phyloP scores from a whole-genome alignment of 371 early-diverging fungal species.

The Aphelidium insulamus region DNA sequence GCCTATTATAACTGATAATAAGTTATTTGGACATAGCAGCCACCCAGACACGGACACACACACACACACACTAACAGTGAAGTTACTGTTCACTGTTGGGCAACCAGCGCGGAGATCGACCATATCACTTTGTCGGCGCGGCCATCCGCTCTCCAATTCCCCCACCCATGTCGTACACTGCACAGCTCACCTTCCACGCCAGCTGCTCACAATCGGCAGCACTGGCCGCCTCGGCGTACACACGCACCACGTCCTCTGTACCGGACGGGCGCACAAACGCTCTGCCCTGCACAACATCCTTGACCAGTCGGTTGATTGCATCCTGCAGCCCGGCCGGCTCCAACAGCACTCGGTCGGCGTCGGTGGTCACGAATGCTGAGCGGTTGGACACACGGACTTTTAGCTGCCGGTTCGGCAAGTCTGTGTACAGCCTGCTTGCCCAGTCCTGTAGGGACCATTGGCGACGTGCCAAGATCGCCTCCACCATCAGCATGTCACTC shows the following conservation, averaged over 20 bases:
- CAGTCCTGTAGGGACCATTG: constrained; percentile 60
- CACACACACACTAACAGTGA: too few relatives aligned
- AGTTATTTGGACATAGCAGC: too few relatives aligned
- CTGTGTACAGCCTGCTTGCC: constrained; percentile 84
- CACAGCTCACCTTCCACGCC: constrained; percentile 47
- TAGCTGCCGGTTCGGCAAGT: constrained; percentile 77
- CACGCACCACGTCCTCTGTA: constrained; percentile 97
- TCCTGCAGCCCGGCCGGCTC: constrained; percentile 76
- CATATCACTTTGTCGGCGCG: too few relatives aligned
- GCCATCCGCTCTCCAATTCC: constrained; percentile 78
- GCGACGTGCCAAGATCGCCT: constrained; percentile 65
- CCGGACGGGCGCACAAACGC: constrained; percentile 97
- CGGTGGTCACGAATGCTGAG: constrained; percentile 69
- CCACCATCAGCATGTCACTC: constrained; percentile 89
- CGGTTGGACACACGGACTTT: constrained; percentile 87
- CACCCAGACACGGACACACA: too few relatives aligned
- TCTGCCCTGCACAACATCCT: constrained; percentile 59
- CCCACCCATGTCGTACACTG: constrained; percentile 77
- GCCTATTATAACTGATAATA: too few relatives aligned
- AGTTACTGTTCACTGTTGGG: too few relatives aligned
- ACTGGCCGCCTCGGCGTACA: constrained; percentile 94
- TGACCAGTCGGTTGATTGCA: constrained; percentile 57
- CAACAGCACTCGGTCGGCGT: constrained; percentile 80
- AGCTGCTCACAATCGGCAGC: constrained; percentile 56
- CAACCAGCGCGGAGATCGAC: too few relatives aligned